Evolutionary conservation across 352 stramenopile species (phyloP).

Genomic region (Achlya hypogyna): DNA sequence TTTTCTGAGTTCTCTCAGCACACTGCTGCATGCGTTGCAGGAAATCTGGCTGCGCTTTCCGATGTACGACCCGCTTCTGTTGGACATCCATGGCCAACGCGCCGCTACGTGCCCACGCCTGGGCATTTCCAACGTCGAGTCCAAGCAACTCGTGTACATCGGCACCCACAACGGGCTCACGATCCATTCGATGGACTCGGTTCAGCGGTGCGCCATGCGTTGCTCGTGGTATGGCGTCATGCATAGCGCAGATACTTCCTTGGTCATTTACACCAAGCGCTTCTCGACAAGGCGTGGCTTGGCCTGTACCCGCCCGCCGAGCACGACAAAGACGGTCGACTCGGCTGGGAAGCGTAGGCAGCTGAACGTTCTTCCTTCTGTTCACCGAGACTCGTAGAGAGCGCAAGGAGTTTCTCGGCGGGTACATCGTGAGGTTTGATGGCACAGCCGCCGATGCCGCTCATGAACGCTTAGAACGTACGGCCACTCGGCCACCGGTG

Average conservation of each 20-base stretch:
- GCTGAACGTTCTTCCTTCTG: neutral
- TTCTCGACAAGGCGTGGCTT: neutral
- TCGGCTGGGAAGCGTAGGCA: neutral
- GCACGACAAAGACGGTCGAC: neutral
- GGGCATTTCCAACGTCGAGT: slow-evolving; percentile 15
- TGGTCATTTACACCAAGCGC: neutral
- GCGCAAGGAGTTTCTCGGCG: slow-evolving; percentile 14
- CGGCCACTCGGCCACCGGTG: neutral
- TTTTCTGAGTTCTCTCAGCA: neutral
- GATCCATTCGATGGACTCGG: neutral
- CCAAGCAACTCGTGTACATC: slow-evolving; percentile 9
- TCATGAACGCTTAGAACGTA: slow-evolving; percentile 2
- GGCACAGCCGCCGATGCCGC: neutral
- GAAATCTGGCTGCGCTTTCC: slow-evolving; percentile 18
- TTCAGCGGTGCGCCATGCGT: neutral
- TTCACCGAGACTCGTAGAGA: neutral
- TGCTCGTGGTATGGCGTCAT: neutral
- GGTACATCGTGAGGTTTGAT: slow-evolving; percentile 14
- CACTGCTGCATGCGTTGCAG: slow-evolving; percentile 12
- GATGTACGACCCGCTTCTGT: slow-evolving; percentile 10
- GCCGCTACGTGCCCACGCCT: neutral
- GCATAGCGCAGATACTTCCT: neutral
- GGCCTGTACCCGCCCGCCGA: neutral
- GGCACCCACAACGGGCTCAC: slow-evolving; percentile 12
- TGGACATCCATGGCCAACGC: slow-evolving; percentile 14